Percentiles rank a stretch among this genome's conserved stretches.
phyloP scores from a whole-genome alignment of 495 filamentous ascomycete genomes.

The Staphylotrichum longicolle region DNA sequence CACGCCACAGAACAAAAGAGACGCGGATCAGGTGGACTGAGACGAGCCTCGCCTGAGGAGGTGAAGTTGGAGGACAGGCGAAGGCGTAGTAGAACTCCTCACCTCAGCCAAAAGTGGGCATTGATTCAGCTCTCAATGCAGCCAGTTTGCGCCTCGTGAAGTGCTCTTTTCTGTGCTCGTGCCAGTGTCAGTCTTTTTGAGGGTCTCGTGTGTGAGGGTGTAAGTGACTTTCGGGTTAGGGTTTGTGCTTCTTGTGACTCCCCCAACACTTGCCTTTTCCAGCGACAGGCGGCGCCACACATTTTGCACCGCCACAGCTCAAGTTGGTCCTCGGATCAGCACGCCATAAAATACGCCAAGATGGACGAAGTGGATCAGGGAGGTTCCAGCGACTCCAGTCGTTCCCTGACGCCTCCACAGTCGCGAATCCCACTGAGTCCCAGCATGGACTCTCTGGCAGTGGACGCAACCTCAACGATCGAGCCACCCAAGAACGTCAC shows the following conservation, averaged over 20 bases:
- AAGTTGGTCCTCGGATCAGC: too few relatives aligned
- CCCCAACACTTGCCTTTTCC: neutral
- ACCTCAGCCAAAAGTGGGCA: too few relatives aligned
- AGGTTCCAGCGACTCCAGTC: slow-evolving; percentile 5
- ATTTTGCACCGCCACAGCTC: neutral
- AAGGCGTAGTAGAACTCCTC: too few relatives aligned
- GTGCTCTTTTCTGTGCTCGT: too few relatives aligned
- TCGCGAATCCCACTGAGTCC: slow-evolving; percentile 9
- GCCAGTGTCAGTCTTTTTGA: too few relatives aligned
- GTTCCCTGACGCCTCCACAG: slow-evolving; percentile 14
- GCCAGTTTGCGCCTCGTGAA: too few relatives aligned
- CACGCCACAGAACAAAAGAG: too few relatives aligned
- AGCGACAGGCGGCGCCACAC: neutral
- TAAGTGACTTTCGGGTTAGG: neutral
- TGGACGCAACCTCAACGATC: neutral
- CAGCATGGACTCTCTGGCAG: neutral
- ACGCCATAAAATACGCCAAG: neutral
- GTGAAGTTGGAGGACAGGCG: too few relatives aligned
- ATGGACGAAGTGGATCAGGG: neutral
- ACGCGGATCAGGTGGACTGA: too few relatives aligned
- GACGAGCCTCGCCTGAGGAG: too few relatives aligned
- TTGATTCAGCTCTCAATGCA: too few relatives aligned
- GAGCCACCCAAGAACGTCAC: neutral
- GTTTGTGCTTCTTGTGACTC: neutral
- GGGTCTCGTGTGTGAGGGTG: neutral